Conservation (phyloP, 2,329 filamentous ascomycete species). For the Sclerotinia nivalis region DNA sequence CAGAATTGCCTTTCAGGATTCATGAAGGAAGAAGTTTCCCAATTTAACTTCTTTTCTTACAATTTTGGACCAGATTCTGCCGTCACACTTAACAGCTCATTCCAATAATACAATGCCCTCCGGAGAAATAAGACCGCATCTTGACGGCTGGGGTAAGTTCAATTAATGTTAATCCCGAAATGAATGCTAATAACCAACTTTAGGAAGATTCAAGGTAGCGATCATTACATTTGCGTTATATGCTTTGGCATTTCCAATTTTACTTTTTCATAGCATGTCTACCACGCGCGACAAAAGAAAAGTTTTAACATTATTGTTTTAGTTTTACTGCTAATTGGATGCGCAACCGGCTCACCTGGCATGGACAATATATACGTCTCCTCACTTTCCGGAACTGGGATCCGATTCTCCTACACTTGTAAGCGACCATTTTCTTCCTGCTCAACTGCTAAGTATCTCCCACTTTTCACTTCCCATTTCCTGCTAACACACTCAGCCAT, state of each 20-base stretch:
- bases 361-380: slow-evolving; percentile 18
- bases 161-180: too few relatives aligned
- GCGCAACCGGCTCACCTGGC: slow-evolving; percentile 14
- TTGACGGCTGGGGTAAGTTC: slow-evolving; percentile 2
- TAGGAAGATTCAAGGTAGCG: slow-evolving; percentile 11
- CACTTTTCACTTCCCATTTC: too few relatives aligned
- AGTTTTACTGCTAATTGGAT: slow-evolving; percentile 13
- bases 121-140: not conserved
- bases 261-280: slow-evolving; percentile 11
- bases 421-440: not conserved
- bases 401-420: slow-evolving; percentile 18
- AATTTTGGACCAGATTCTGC: not conserved
- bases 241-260: slow-evolving; percentile 12
- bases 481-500: not conserved
- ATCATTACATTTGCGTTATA: slow-evolving; percentile 14
- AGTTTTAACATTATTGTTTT: not conserved
- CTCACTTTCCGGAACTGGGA: not conserved
- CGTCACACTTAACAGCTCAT: not conserved
- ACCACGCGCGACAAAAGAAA: too few relatives aligned
- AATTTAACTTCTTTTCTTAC: not conserved
- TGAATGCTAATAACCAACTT: not conserved
- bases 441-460: not conserved
- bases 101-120: slow-evolving; percentile 2
- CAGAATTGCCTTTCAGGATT: not conserved
- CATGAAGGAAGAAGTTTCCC: not conserved